These are phyloP conservation scores for Fusarium guadeloupense DNA, from an alignment of 2,329 filamentous ascomycete species.

Conservation along the genomic window DNA sequence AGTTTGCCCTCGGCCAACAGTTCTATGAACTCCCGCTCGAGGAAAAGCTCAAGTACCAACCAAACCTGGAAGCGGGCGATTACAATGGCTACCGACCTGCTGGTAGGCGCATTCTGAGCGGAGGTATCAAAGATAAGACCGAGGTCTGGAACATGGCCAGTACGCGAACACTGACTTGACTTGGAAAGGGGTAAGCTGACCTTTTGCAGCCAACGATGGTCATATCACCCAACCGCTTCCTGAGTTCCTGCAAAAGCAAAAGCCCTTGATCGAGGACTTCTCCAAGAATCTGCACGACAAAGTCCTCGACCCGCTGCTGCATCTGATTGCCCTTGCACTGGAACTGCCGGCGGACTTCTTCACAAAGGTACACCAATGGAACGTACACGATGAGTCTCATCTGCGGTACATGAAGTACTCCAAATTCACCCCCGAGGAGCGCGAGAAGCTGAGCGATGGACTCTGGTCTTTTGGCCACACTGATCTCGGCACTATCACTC, in stretches of 20 bases:
- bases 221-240: constrained; percentile 42
- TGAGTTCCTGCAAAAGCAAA: not conserved
- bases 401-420: constrained; percentile 71
- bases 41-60: constrained; percentile 66
- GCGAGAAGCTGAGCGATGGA: constrained; percentile 52
- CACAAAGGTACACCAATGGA: constrained; percentile 63
- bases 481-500: constrained; percentile 64
- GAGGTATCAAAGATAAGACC: constrained; percentile 53
- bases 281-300: constrained; percentile 58
- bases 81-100: constrained; percentile 66
- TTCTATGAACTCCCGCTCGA: constrained; percentile 63
- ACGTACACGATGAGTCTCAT: constrained; percentile 66
- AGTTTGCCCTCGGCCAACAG: constrained; percentile 67
- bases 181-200: not conserved
- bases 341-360: constrained; percentile 68
- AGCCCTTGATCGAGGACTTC: not conserved
- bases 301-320: constrained; percentile 65
- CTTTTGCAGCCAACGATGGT: constrained; percentile 41
- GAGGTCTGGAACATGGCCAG: constrained; percentile 53
- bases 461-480: constrained; percentile 63
- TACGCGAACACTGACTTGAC: constrained; percentile 17
- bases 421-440: constrained; percentile 58
- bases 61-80: constrained; percentile 59
- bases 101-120: constrained; percentile 48
- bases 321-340: constrained; percentile 68